Percentiles rank a stretch among this genome's conserved stretches.
phyloP scores from a whole-genome alignment of 805 yeast species.

The Saccharomycopsis capsularis region DNA sequence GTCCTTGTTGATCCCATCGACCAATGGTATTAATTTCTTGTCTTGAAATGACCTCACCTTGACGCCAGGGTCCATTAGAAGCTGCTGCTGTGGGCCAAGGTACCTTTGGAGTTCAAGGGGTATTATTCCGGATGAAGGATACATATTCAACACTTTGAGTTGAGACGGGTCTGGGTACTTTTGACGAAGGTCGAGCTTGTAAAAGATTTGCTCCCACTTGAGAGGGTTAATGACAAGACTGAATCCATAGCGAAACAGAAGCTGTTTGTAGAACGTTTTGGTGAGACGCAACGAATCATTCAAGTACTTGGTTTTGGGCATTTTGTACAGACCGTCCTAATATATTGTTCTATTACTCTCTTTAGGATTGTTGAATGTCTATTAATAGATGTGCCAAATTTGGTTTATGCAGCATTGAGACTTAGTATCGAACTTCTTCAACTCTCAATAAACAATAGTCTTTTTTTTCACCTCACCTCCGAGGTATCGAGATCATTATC shows the following conservation, averaged over 20 bases:
- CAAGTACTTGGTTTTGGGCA: too few species aligned
- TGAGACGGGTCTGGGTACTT: slow-evolving; percentile 21
- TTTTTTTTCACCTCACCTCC: too few species aligned
- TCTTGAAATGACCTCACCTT: slow-evolving; percentile 1
- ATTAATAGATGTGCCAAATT: too few species aligned
- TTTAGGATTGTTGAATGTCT: too few species aligned
- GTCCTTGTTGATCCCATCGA: slow-evolving; percentile 3
- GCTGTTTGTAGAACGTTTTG: background rate
- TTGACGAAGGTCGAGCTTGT: background rate
- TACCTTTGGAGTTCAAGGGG: slow-evolving; percentile 55
- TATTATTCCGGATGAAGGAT: slow-evolving; percentile 54
- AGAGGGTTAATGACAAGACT: background rate
- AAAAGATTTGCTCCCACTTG: background rate
- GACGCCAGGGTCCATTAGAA: slow-evolving; percentile 49
- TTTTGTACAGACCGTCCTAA: too few species aligned
- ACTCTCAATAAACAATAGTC: too few species aligned
- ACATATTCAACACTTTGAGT: slow-evolving; percentile 51
- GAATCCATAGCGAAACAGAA: background rate
- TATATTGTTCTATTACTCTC: too few species aligned
- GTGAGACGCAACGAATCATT: too few species aligned
- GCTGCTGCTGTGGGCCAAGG: slow-evolving; percentile 55
- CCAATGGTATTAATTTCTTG: slow-evolving; percentile 25
- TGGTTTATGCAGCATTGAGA: too few species aligned
- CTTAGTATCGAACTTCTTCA: too few species aligned
- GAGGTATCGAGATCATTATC: too few species aligned